Percentiles rank a stretch among this genome's conserved stretches.
phyloP scores from a whole-genome alignment of 345 rosid genomes.

The Noccaea bulbosa region DNA sequence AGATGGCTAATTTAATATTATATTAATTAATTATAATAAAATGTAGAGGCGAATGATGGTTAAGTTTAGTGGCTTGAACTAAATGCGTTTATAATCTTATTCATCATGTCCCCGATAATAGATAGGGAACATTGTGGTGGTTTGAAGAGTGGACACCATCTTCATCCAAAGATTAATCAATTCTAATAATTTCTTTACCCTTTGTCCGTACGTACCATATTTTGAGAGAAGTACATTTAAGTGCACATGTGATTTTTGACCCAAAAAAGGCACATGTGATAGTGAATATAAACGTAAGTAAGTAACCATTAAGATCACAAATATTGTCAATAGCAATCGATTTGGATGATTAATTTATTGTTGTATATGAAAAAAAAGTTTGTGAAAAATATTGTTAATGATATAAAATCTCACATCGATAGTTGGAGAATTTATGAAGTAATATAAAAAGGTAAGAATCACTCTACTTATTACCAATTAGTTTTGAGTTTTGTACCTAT shows the following conservation, averaged over 20 bases:
- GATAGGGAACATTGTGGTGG: slow-evolving; percentile 37
- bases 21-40: neutral
- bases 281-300: slow-evolving; percentile 1
- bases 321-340: neutral
- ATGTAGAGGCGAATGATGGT: slow-evolving; percentile 25
- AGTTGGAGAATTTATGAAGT: no score
- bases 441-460: no score
- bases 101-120: slow-evolving; percentile 32
- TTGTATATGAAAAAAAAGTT: neutral
- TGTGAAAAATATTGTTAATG: no score
- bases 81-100: slow-evolving; percentile 31
- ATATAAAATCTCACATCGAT: no score
- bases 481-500: no score
- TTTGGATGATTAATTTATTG: no score
- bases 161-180: slow-evolving; percentile 30
- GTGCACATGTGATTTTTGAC: neutral
- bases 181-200: slow-evolving; percentile 2
- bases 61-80: slow-evolving; percentile 36
- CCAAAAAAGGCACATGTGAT: no score
- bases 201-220: slow-evolving; percentile 27
- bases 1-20: slow-evolving; percentile 11
- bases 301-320: slow-evolving; percentile 19
- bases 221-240: slow-evolving; percentile 22
- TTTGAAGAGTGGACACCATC: slow-evolving; percentile 46
- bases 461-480: no score